These are phyloP conservation scores for Aspergillus unguis DNA, from an alignment of 2,329 filamentous ascomycete species.

Conservation along the genomic window DNA sequence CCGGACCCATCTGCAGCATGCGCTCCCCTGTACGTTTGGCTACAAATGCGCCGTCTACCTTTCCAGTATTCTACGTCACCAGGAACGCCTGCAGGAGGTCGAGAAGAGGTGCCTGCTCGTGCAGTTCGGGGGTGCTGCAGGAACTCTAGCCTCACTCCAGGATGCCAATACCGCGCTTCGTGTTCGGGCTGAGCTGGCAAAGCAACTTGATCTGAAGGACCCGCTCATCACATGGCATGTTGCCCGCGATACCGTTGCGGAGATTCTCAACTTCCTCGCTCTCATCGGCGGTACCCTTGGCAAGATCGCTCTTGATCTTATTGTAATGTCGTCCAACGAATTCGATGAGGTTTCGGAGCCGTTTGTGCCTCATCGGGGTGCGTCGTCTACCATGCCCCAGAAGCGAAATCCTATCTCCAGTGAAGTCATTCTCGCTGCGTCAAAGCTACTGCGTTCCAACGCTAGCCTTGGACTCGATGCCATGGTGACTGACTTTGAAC, in stretches of 20 bases:
- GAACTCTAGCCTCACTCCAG: constrained; percentile 54
- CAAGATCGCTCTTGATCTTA: constrained; percentile 55
- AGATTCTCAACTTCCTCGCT: constrained; percentile 53
- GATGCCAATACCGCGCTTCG: constrained; percentile 46
- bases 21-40: constrained; percentile 53
- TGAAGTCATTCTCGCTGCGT: constrained; percentile 54
- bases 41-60: constrained; percentile 47
- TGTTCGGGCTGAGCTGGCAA: constrained; percentile 50
- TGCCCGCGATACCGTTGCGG: constrained; percentile 53
- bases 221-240: constrained; percentile 58
- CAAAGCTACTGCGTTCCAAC: constrained; percentile 53
- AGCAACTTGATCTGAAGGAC: constrained; percentile 47
- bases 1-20: constrained; percentile 55
- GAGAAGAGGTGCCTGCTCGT: constrained; percentile 48
- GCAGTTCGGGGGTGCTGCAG: constrained; percentile 57
- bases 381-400: constrained; percentile 57
- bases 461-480: constrained; percentile 53
- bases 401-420: constrained; percentile 59
- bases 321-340: constrained; percentile 58
- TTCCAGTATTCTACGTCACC: constrained; percentile 49
- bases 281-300: constrained; percentile 53
- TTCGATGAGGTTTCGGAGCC: constrained; percentile 55
- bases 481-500: constrained; percentile 58
- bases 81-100: constrained; percentile 48
- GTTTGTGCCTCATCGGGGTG: constrained; percentile 53